Conservation (phyloP, 75 land plant genomes). For the Chamaecyparis obtusa region DNA sequence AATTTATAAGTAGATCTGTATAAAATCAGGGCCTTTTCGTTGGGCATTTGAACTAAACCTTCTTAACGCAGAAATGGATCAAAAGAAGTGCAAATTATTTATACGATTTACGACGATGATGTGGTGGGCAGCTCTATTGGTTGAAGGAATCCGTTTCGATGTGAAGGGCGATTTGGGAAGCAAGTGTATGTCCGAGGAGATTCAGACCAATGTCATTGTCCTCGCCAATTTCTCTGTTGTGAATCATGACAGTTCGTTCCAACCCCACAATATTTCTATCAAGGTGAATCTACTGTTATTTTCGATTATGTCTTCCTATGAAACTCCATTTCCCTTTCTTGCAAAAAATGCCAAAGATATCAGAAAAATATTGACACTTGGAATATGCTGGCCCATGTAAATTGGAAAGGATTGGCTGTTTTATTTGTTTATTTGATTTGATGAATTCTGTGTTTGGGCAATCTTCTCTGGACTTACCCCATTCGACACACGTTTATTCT, state of each 20-base stretch:
- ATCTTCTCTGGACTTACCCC: not conserved
- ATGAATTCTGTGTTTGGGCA: not conserved
- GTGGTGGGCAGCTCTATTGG: not conserved
- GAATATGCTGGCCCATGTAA: not conserved
- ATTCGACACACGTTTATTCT: not conserved
- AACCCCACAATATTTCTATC: conserved; percentile 31
- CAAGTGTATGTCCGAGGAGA: conserved; percentile 77
- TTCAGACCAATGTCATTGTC: conserved; percentile 60
- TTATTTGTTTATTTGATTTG: not conserved
- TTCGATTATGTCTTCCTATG: not conserved
- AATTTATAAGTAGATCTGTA: too few relatives aligned
- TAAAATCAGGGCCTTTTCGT: too few relatives aligned
- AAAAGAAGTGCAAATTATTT: not conserved
- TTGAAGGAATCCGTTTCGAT: not conserved
- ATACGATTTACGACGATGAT: not conserved
- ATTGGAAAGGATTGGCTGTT: not conserved
- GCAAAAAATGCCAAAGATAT: not conserved
- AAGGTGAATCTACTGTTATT: conserved; percentile 19
- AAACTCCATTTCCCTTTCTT: not conserved
- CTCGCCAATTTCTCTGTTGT: conserved; percentile 58
- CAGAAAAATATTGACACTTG: not conserved
- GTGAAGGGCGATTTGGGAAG: conserved; percentile 14
- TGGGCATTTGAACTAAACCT: not conserved
- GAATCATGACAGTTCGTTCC: conserved; percentile 18
- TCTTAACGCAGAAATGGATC: not conserved